Evolutionary conservation across 2,329 filamentous ascomycete genomes (phyloP).

Genomic region (Penicillium sp.): DNA sequence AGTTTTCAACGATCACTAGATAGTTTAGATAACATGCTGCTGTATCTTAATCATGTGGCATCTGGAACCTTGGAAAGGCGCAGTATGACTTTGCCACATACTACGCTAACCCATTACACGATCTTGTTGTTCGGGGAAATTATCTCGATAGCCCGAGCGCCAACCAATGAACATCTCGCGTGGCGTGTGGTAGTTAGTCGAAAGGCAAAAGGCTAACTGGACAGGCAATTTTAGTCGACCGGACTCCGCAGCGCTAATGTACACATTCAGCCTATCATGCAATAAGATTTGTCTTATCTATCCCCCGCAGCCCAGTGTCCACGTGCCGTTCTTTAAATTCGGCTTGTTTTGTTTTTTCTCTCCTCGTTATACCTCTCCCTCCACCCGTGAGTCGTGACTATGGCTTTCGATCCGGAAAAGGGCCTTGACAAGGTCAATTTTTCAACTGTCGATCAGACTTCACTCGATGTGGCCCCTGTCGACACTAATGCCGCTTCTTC

Average conservation of each 20-base stretch:
- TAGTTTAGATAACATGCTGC: not conserved
- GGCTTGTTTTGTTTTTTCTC: not conserved
- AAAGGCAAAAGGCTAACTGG: not conserved
- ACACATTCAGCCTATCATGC: not conserved
- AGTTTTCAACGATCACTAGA: no score
- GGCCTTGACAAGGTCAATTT: constrained; percentile 6
- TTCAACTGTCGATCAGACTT: constrained; percentile 5
- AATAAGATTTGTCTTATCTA: not conserved
- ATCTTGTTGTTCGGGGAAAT: not conserved
- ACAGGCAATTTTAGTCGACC: not conserved
- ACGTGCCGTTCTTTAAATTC: not conserved
- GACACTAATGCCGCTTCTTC: not conserved
- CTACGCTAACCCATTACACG: not conserved
- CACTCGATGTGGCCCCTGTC: not conserved
- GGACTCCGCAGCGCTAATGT: not conserved
- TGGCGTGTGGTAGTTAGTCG: not conserved
- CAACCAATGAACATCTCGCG: not conserved
- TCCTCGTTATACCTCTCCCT: not conserved
- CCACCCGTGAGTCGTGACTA: not conserved
- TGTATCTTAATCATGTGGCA: not conserved
- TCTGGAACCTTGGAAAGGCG: not conserved
- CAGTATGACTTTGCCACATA: not conserved
- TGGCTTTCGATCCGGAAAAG: constrained; percentile 13
- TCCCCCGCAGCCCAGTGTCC: not conserved
- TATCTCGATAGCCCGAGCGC: not conserved